A percentile compares a stretch with the other conserved stretches of the same genome.
These are phyloP conservation scores for Ophiosphaerella korrae DNA, from an alignment of 2,329 filamentous ascomycete genomes.

Conservation along the genomic window DNA sequence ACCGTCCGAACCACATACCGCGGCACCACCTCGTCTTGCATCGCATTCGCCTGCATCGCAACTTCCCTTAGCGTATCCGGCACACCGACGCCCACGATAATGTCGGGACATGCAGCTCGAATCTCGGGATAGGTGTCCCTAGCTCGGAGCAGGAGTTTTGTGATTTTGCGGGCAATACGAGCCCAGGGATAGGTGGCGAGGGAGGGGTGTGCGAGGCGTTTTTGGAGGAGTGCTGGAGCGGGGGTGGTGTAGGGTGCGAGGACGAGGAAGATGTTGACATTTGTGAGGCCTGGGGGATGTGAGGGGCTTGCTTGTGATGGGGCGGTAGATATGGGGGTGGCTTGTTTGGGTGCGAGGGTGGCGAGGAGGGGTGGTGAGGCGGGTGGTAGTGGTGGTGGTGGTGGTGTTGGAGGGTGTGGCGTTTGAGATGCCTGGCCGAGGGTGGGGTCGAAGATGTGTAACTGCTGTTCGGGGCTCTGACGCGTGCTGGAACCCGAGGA, in stretches of 20 bases:
- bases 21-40: constrained; percentile 1
- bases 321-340: constrained; percentile 8
- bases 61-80: constrained; percentile 36
- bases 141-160: constrained; percentile 16
- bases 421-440: constrained; percentile 3
- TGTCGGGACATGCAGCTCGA: background rate
- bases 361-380: background rate
- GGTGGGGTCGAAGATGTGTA: constrained; percentile 13
- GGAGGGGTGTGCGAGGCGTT: constrained; percentile 19
- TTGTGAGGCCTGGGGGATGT: constrained; percentile 32
- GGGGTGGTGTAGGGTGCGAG: constrained; percentile 1
- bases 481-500: background rate
- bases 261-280: constrained; percentile 68
- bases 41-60: constrained; percentile 38
- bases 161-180: constrained; percentile 23
- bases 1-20: constrained; percentile 29
- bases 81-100: background rate
- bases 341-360: background rate
- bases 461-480: constrained; percentile 16
- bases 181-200: constrained; percentile 24
- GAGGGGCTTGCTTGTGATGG: background rate
- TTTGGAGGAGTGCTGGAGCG: constrained; percentile 56
- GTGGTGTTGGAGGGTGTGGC: constrained; percentile 4
- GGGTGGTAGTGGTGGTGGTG: background rate
- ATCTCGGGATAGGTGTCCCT: constrained; percentile 19